Base-by-base conservation (phyloP, 345 rosid species). In the Durio zibethinus region DNA sequence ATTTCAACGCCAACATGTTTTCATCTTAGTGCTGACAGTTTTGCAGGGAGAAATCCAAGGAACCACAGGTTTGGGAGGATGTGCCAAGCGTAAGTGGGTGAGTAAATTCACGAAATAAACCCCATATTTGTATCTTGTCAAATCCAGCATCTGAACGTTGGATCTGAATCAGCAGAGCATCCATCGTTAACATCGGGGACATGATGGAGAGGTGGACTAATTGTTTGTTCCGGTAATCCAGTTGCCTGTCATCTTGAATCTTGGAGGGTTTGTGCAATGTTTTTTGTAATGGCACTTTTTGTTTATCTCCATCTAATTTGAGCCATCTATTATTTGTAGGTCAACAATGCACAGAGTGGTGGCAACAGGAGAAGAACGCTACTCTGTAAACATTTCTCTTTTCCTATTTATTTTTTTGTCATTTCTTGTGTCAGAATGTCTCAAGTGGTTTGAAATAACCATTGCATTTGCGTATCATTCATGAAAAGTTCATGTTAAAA, bases 201-300 rank as follows among this genome's bases (percentile, higher is more conserved):
- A 84, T 91, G 86, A 87, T 88, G 97, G 98, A 94, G 86, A 87
- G 98, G 78, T 94, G 98, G 98, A 94, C 91, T 64, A 93, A 90
- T 69, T 86, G 93, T 72, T 76, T 88, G 77, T 94, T 90, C 84
- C 80, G 94, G 95, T 93, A 88, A 80, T 33, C 54, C 45, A 20
- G 10, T 31, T 15, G 27, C 54, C 35, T 33, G 18, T 60, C 10
- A 47, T 60, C 18, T 74, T 11, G 20, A n/a, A 66, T 12, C n/a
- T 20, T 27, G 27, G 43, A 16, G 53, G 21, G 16, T 45, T 42
- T 54, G 1, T 20, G 9, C n/a, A 42, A 66, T 43, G 16, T 4
- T 12, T 31, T 57, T 23, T 57, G 6, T 1, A 42, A 67, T 42
- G n/a, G 16, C 21, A 25, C 40, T 35, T 47, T 18, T 54, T 9